These are phyloP conservation scores for Mortierella alpina DNA, from an alignment of 192 early-diverging fungal species.

Conservation along the genomic window DNA sequence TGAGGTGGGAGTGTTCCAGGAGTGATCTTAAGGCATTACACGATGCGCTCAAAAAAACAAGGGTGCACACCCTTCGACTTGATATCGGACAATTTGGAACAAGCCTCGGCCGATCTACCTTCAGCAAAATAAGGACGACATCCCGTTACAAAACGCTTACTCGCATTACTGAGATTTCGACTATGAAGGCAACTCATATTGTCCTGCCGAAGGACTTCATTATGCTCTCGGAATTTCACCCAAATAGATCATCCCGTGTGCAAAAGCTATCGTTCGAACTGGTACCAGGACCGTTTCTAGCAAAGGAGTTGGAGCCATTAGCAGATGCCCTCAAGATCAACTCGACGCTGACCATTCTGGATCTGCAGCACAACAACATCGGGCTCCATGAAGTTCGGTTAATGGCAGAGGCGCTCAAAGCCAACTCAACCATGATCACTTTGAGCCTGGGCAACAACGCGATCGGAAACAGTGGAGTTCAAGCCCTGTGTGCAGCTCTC, in stretches of 20 bases:
- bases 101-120: not conserved
- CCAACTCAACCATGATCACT: not conserved
- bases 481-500: conserved; percentile 1
- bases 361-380: not conserved
- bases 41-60: conserved; percentile 6
- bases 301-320: not conserved
- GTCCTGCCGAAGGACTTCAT: not conserved
- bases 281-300: not conserved
- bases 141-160: not conserved
- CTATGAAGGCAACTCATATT: conserved; percentile 3
- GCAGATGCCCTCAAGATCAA: conserved; percentile 7
- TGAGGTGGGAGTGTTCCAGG: not conserved
- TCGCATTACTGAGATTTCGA: not conserved
- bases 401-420: conserved; percentile 10
- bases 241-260: conserved; percentile 2
- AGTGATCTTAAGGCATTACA: not conserved
- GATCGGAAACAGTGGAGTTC: conserved; percentile 1
- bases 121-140: conserved; percentile 6
- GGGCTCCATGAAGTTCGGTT: not conserved
- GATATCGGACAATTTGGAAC: conserved; percentile 11
- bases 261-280: conserved; percentile 10
- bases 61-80: conserved; percentile 16
- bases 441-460: not conserved
- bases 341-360: not conserved
- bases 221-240: conserved; percentile 6